phyloP scores from a whole-genome alignment of 2,329 filamentous ascomycete species.

The Nemania serpens region DNA sequence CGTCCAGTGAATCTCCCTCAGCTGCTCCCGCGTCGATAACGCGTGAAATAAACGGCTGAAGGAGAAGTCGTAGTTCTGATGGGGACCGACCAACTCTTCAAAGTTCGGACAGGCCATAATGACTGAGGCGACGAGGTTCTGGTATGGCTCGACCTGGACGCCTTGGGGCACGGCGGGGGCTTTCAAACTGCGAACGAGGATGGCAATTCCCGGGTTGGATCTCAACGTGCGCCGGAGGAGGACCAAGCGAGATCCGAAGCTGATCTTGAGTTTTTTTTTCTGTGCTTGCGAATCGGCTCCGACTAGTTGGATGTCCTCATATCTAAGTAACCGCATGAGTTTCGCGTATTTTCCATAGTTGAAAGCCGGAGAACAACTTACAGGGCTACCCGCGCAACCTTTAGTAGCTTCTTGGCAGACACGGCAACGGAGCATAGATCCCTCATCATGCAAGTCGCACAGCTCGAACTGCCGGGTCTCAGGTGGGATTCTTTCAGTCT shows the following conservation, averaged over 20 bases:
- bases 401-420: conserved; percentile 57
- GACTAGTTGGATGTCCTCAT: conserved; percentile 62
- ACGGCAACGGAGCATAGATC: conserved; percentile 59
- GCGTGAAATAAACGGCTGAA: conserved; percentile 64
- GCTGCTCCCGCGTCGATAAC: conserved; percentile 58
- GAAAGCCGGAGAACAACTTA: conserved; percentile 42
- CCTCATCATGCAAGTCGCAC: conserved; percentile 68
- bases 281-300: conserved; percentile 60
- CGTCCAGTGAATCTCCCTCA: conserved; percentile 65
- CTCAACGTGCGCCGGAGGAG: conserved; percentile 63
- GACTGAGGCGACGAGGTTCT: conserved; percentile 62
- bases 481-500: conserved; percentile 59
- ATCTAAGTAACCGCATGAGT: conserved; percentile 44
- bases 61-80: conserved; percentile 58
- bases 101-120: conserved; percentile 70
- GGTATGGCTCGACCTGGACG: conserved; percentile 54
- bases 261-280: conserved; percentile 62
- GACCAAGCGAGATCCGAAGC: conserved; percentile 57
- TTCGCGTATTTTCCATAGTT: neutral
- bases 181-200: conserved; percentile 61
- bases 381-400: conserved; percentile 55
- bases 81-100: conserved; percentile 60
- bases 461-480: conserved; percentile 53
- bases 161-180: conserved; percentile 54
- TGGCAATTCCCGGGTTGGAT: conserved; percentile 56